Conservation (phyloP, 2,329 filamentous ascomycete genomes). For the Pseudogymnoascus sp. region DNA sequence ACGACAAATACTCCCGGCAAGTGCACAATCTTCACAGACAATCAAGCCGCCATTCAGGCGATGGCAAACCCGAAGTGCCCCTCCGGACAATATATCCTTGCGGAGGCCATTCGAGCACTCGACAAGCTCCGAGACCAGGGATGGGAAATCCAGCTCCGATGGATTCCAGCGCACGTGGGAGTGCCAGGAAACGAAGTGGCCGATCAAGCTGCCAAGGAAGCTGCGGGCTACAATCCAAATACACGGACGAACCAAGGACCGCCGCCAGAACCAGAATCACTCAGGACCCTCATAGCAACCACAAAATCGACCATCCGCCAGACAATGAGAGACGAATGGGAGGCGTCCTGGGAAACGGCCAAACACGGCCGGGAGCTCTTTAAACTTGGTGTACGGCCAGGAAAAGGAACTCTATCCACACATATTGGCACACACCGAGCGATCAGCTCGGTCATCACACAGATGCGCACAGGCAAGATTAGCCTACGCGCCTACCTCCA, state of each 20-base stretch:
- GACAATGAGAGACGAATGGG: conserved; percentile 20
- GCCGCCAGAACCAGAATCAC: conserved; percentile 16
- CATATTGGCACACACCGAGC: conserved; percentile 15
- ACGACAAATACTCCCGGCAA: not conserved
- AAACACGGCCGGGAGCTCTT: conserved; percentile 21
- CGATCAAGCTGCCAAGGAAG: conserved; percentile 16
- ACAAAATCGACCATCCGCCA: conserved; percentile 16
- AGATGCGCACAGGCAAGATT: conserved; percentile 20
- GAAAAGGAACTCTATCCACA: conserved; percentile 9
- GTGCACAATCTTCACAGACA: no score
- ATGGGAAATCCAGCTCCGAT: no score
- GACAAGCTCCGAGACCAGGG: no score
- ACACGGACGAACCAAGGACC: not conserved
- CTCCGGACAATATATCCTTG: no score
- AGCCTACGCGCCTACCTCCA: conserved; percentile 25
- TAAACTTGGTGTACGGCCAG: conserved; percentile 18
- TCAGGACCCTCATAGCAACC: conserved; percentile 14
- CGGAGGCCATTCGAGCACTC: no score
- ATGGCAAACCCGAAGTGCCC: no score
- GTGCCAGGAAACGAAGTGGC: not conserved
- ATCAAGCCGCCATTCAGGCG: no score
- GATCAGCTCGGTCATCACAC: conserved; percentile 24
- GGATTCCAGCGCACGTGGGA: no score
- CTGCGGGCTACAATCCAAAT: conserved; percentile 18
- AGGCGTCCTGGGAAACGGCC: conserved; percentile 17